Conservation (phyloP, 495 filamentous ascomycete genomes). For the Stereocaulon alpinum region DNA sequence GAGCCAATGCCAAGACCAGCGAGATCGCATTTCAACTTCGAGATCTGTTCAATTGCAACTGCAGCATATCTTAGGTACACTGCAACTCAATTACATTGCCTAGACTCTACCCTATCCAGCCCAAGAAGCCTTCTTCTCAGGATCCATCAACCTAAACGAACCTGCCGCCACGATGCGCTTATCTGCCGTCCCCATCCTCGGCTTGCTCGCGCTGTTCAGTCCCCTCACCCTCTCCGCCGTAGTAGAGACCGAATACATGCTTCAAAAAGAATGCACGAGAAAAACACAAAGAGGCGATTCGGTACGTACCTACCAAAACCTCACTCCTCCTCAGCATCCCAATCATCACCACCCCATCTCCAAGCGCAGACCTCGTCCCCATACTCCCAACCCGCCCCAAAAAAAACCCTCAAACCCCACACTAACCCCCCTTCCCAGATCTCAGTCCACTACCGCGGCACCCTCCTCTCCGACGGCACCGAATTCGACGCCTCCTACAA, state of each 20-base stretch:
- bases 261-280: slow-evolving; percentile 51
- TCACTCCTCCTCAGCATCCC: slow-evolving; percentile 62
- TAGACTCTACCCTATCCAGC: neutral
- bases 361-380: neutral
- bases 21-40: too few species aligned
- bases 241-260: slow-evolving; percentile 66
- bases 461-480: slow-evolving; percentile 43
- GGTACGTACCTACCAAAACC: too few species aligned
- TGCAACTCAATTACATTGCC: too few species aligned
- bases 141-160: too few species aligned
- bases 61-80: too few species aligned
- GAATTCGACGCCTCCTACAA: slow-evolving; percentile 58
- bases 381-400: too few species aligned
- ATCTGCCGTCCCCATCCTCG: slow-evolving; percentile 11
- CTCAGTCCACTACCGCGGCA: slow-evolving; percentile 79
- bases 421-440: slow-evolving; percentile 54
- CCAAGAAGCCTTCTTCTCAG: too few species aligned
- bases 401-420: too few species aligned
- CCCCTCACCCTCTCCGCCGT: slow-evolving; percentile 23
- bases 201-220: slow-evolving; percentile 18
- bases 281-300: too few species aligned
- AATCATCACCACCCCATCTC: slow-evolving; percentile 64
- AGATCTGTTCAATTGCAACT: too few species aligned
- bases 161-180: neutral
- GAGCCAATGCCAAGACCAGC: too few species aligned